Conservation (phyloP, 176 grass and related monocot genomes). For the Ampelocalamus luodianensis region DNA sequence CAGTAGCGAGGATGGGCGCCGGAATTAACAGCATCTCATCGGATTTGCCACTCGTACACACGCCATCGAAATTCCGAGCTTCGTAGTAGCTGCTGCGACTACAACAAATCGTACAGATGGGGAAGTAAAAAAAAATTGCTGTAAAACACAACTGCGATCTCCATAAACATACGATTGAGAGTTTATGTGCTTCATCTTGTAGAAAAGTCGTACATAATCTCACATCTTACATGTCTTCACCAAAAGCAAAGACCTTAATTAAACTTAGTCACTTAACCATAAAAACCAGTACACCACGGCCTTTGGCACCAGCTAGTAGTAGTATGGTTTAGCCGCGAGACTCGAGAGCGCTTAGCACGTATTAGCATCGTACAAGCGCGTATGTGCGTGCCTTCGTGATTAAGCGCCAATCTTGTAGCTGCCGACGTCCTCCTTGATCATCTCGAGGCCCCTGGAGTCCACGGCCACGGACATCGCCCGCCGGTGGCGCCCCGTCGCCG, state of each 20-base stretch:
- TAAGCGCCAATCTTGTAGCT: conserved; percentile 50
- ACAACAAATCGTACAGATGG: too few species aligned
- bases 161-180: background rate
- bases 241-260: conserved; percentile 14
- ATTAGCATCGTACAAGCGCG: background rate
- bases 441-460: conserved; percentile 53
- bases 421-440: conserved; percentile 55
- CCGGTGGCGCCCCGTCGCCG: conserved; percentile 32
- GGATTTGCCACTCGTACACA: too few species aligned
- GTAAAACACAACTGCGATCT: too few species aligned
- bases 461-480: conserved; percentile 54
- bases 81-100: too few species aligned
- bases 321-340: background rate
- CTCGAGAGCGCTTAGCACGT: background rate
- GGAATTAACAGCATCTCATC: too few species aligned
- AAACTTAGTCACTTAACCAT: background rate
- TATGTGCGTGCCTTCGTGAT: background rate
- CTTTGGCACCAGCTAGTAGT: background rate
- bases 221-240: conserved; percentile 9
- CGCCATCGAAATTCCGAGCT: too few species aligned
- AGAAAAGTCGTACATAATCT: conserved; percentile 19
- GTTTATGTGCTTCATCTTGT: conserved; percentile 1
- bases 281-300: background rate
- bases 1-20: too few species aligned
- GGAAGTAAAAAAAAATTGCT: too few species aligned